phyloP scores from a whole-genome alignment of 1,284 basidiomycete genomes.

The Sphagnurus paluster region DNA sequence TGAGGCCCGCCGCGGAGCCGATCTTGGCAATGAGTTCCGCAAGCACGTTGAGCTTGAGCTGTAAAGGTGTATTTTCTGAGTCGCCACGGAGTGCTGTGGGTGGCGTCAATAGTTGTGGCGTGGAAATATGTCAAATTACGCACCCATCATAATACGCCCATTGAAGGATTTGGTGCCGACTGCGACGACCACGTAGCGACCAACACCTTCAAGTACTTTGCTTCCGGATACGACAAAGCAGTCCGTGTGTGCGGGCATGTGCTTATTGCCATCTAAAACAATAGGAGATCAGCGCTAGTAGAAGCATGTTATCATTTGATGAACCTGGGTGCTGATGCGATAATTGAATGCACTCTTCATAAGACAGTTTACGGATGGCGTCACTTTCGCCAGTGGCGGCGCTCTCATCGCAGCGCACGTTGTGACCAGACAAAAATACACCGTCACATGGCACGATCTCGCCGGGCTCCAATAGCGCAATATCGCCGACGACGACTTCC shows the following conservation, averaged over 20 bases:
- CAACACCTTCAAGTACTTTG: conserved; percentile 95
- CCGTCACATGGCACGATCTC: conserved; percentile 97
- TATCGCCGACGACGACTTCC: conserved; percentile 93
- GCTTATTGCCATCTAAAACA: conserved; percentile 20
- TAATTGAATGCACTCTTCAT: conserved; percentile 65
- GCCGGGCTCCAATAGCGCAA: conserved; percentile 91
- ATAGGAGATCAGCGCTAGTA: not conserved
- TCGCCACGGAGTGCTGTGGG: conserved; percentile 74
- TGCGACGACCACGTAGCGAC: conserved; percentile 88
- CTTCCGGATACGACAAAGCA: conserved; percentile 94
- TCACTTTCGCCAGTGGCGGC: conserved; percentile 97
- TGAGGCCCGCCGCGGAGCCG: conserved; percentile 79
- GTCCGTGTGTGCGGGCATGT: conserved; percentile 77
- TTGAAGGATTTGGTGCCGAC: conserved; percentile 94
- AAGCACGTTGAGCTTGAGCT: conserved; percentile 89
- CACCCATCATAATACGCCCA: conserved; percentile 95
- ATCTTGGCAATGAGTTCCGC: conserved; percentile 95
- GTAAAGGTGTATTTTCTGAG: conserved; percentile 87
- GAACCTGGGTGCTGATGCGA: conserved; percentile 21
- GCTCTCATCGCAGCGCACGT: conserved; percentile 95
- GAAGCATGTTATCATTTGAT: not conserved
- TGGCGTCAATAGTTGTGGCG: not conserved
- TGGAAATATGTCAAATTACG: conserved; percentile 27
- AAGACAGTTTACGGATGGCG: conserved; percentile 87
- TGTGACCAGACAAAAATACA: conserved; percentile 90